A percentile compares a stretch with the other conserved stretches of the same genome.
phyloP scores from a whole-genome alignment of 2,329 filamentous ascomycete species.

The Hymenoscyphus fraxineus region DNA sequence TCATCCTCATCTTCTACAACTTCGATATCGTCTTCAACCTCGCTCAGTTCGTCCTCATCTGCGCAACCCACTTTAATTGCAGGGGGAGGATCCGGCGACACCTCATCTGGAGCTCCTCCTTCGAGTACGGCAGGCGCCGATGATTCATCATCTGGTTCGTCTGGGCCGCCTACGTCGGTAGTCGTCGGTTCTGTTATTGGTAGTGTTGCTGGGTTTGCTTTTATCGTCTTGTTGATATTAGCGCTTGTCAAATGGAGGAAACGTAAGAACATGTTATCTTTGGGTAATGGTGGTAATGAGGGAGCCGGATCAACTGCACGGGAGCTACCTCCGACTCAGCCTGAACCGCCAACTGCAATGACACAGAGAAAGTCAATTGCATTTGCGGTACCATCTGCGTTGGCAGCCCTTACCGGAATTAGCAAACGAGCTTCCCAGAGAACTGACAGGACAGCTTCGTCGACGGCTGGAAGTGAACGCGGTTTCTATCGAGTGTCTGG shows the following conservation, averaged over 20 bases:
- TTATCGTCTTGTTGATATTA: constrained; percentile 52
- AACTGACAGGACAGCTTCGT: constrained; percentile 32
- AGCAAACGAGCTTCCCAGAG: constrained; percentile 36
- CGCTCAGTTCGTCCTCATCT: constrained; percentile 10
- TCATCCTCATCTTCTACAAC: constrained; percentile 6
- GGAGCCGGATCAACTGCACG: constrained; percentile 31
- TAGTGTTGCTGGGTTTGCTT: constrained; percentile 51
- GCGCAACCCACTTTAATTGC: constrained; percentile 12
- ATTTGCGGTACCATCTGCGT: constrained; percentile 46
- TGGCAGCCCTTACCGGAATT: constrained; percentile 44
- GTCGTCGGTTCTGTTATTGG: constrained; percentile 34
- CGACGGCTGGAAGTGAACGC: constrained; percentile 45
- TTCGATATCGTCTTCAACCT: constrained; percentile 8
- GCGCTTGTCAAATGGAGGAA: constrained; percentile 54
- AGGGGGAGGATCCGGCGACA: constrained; percentile 16
- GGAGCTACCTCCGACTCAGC: constrained; percentile 20
- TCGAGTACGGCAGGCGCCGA: constrained; percentile 23
- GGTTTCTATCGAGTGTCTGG: constrained; percentile 65
- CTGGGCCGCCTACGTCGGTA: constrained; percentile 26
- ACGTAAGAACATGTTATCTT: constrained; percentile 40
- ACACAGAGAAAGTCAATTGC: constrained; percentile 43
- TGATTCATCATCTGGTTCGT: constrained; percentile 16
- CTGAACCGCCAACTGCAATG: constrained; percentile 38
- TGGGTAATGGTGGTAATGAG: constrained; percentile 43
- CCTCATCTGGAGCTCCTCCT: constrained; percentile 14